Percentiles rank a stretch among this genome's conserved stretches.
Conservation (phyloP, 441 rosid genomes). For the Adansonia rubrostipa region DNA sequence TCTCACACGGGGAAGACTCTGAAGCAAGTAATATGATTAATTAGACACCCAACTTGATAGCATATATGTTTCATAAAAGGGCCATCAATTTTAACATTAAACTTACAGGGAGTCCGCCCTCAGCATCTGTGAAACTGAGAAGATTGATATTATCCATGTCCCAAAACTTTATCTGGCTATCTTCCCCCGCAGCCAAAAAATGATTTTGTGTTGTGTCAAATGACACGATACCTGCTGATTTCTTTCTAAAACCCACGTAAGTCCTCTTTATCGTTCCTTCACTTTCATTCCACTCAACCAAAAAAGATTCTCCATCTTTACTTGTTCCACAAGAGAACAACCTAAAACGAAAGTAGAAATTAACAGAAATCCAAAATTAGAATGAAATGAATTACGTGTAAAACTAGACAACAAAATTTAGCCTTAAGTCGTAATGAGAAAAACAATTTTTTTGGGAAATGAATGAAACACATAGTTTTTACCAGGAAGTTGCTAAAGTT, state of each 20-base stretch:
- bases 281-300: constrained; percentile 94
- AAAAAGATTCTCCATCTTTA: constrained; percentile 80
- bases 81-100: constrained; percentile 22
- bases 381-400: neutral
- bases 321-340: constrained; percentile 93
- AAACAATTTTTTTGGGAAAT: neutral
- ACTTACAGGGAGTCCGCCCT: constrained; percentile 90
- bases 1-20: constrained; percentile 79
- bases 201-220: constrained; percentile 86
- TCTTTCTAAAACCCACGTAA: constrained; percentile 70
- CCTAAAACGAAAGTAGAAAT: constrained; percentile 43
- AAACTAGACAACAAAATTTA: neutral
- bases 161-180: constrained; percentile 84
- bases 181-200: constrained; percentile 92
- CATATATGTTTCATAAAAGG: constrained; percentile 21
- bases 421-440: neutral
- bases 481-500: constrained; percentile 13
- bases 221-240: constrained; percentile 64
- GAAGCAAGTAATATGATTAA: constrained; percentile 34
- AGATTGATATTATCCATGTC: constrained; percentile 71
- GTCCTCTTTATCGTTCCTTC: constrained; percentile 84
- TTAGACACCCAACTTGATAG: constrained; percentile 29
- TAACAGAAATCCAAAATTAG: neutral
- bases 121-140: constrained; percentile 70
- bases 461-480: neutral